Evolutionary conservation across 2,329 filamentous ascomycete species (phyloP).

Genomic region (Dactylellina drechsleri): DNA sequence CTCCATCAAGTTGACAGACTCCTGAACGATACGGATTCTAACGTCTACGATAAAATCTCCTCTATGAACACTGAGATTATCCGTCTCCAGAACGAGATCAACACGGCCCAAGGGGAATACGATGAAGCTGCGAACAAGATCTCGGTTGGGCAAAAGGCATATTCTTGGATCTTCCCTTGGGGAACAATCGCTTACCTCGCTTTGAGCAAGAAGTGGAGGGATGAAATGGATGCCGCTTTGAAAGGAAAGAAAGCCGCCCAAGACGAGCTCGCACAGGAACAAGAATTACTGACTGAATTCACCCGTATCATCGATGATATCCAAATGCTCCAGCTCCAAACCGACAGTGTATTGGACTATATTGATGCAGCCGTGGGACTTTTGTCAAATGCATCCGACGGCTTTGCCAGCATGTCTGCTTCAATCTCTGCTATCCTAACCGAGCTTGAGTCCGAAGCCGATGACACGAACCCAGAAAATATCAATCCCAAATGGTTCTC

Average conservation of each 20-base stretch:
- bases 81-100: constrained; percentile 30
- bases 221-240: constrained; percentile 37
- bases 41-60: constrained; percentile 30
- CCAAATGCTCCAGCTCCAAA: constrained; percentile 37
- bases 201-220: constrained; percentile 38
- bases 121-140: constrained; percentile 29
- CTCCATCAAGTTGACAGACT: constrained; percentile 41
- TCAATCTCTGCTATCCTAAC: constrained; percentile 38
- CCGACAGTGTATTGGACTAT: constrained; percentile 44
- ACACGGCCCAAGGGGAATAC: constrained; percentile 28
- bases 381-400: constrained; percentile 38
- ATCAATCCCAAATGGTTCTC: constrained; percentile 50
- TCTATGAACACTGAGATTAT: constrained; percentile 32
- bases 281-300: constrained; percentile 24
- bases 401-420: constrained; percentile 46
- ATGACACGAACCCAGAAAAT: constrained; percentile 40
- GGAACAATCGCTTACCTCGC: constrained; percentile 42
- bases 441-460: constrained; percentile 45
- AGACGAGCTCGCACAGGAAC: constrained; percentile 4
- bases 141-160: constrained; percentile 20
- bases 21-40: constrained; percentile 28
- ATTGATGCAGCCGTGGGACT: constrained; percentile 39
- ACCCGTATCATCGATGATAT: constrained; percentile 44
- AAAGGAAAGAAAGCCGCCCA: constrained; percentile 28
- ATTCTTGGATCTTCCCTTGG: constrained; percentile 38